Evolutionary conservation across 2,329 filamentous ascomycete species (phyloP), one percentile per base, ranked within the genome.

Genomic region (Talaromyces atroroseus): DNA sequence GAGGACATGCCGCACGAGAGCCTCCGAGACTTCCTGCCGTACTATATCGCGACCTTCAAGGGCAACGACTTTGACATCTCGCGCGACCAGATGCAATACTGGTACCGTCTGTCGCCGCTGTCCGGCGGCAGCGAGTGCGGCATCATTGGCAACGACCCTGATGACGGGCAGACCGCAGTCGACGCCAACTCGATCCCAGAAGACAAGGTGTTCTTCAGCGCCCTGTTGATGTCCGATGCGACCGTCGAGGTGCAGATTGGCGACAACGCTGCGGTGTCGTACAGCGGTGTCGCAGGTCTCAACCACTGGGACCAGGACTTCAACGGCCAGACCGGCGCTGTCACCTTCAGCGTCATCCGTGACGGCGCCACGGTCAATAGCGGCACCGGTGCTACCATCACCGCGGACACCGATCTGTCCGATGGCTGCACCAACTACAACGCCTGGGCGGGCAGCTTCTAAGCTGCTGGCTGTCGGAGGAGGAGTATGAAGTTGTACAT

Each of bases 241-340:
- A 61, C 65, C 14, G 58, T 71, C 8, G 54, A 58, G 42, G 63
- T 71, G 14, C 65, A 66, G 40, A 70, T 72, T 52, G 70, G 69
- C 5, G 38, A 53, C 11, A 59, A 56, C 20, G n/a, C 52, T 2
- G 60, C 63, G 3, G 66, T 64, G 2, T 52, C 59, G 26, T 68
- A 64, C 12, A 38, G 51, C 2, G 54, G 57, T 7, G 54, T 63
- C 10, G 47, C 51, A 12, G 70, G 66, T 21, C 55, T 72, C 45
- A 69, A 69, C 45, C 67, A 72, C 54, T 69, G 66, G 51, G 70
- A 62, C 7, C 62, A 70, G n/a, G 63, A 66, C 7, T 71, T 71
- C 51, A 60, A 67, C 32, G 65, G 63, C 10, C 65, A 67, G 53
- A 63, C 60, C 3, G 70, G 70, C 0, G 46, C 53, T 1, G 70